Evolutionary conservation across 1,284 basidiomycete species (phyloP).

Genomic region (Pholiota adiposa): DNA sequence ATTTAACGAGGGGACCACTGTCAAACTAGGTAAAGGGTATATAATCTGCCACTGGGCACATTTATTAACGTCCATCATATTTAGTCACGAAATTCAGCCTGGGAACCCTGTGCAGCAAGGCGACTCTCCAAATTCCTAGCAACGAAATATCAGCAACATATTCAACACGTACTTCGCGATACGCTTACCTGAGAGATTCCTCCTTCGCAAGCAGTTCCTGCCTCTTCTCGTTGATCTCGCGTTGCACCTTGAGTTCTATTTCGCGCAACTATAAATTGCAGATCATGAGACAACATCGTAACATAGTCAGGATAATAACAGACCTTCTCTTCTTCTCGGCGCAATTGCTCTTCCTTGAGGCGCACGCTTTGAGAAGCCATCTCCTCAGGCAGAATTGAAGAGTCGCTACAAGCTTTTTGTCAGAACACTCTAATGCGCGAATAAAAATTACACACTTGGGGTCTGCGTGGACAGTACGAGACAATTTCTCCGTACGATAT

Average conservation of each 20-base stretch:
- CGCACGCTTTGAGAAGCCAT: slow-evolving; percentile 96
- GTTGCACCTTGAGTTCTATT: slow-evolving; percentile 97
- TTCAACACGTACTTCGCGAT: slow-evolving; percentile 7
- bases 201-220: slow-evolving; percentile 96
- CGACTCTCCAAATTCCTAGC: slow-evolving; percentile 87
- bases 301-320: slow-evolving; percentile 4
- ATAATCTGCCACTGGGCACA: slow-evolving; percentile 11
- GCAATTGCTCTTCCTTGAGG: slow-evolving; percentile 98
- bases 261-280: slow-evolving; percentile 77
- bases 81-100: slow-evolving; percentile 64
- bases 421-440: slow-evolving; percentile 13
- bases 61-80: slow-evolving; percentile 6
- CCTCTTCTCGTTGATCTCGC: slow-evolving; percentile 98
- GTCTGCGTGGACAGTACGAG: slow-evolving; percentile 88
- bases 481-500: slow-evolving; percentile 98
- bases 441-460: slow-evolving; percentile 61
- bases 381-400: slow-evolving; percentile 93
- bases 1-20: slow-evolving; percentile 20
- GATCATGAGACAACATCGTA: slow-evolving; percentile 11
- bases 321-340: slow-evolving; percentile 95
- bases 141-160: slow-evolving; percentile 17
- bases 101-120: slow-evolving; percentile 83
- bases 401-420: slow-evolving; percentile 56
- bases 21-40: slow-evolving; percentile 28
- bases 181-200: slow-evolving; percentile 76